Evolutionary conservation across 164 flowering plant genomes (phyloP).

Genomic region (Aristolochia fimbriata): DNA sequence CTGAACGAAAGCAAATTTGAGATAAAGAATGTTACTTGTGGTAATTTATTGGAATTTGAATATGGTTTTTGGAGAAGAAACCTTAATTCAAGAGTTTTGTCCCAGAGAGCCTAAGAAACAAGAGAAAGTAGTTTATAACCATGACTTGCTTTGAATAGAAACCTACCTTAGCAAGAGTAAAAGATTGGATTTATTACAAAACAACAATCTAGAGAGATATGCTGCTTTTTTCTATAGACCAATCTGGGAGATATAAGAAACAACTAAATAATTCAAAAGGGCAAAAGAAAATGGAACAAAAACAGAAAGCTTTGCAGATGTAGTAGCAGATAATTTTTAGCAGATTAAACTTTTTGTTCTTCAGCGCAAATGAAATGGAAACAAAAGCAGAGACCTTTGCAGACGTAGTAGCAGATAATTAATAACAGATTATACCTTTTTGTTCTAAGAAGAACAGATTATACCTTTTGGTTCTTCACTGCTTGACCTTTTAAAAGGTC

Average conservation of each 20-base stretch:
- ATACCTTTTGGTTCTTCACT: constrained; percentile 84
- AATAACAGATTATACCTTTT: constrained; percentile 42
- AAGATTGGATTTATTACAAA: no score
- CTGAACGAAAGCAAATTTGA: neutral
- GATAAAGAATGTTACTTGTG: constrained; percentile 37
- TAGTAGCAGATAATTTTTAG: constrained; percentile 1
- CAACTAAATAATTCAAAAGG: no score
- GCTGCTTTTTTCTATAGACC: no score
- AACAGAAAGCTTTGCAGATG: no score
- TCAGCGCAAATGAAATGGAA: no score
- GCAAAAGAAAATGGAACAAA: no score
- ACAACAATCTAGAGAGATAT: no score
- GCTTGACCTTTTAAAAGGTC: constrained; percentile 85
- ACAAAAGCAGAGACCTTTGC: no score
- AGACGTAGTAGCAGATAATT: no score
- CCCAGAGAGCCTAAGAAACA: constrained; percentile 71
- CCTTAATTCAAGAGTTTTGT: constrained; percentile 69
- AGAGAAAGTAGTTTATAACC: neutral
- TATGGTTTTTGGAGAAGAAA: constrained; percentile 75
- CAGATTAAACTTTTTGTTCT: constrained; percentile 65
- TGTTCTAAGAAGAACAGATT: constrained; percentile 28
- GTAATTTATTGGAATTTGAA: constrained; percentile 71
- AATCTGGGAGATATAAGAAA: no score
- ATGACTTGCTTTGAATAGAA: neutral
- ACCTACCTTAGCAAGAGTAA: neutral